Evolutionary conservation across 805 yeast species (phyloP), one percentile per base, ranked within the genome.

Genomic region (Teunomyces cretensis): DNA sequence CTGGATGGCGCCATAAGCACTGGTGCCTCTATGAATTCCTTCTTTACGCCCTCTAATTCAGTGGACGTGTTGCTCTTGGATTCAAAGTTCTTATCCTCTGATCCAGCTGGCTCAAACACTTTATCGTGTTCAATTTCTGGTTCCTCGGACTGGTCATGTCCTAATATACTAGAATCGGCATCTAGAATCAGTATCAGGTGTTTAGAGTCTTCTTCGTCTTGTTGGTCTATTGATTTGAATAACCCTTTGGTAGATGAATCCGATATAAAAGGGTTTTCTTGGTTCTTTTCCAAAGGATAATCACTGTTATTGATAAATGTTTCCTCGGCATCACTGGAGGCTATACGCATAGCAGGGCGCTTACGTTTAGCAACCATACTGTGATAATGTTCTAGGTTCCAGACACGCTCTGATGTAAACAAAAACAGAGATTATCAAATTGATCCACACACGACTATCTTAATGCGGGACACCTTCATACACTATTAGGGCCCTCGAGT

Each of bases 241-340:
- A 35, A 35, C 6, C 38, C 38, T 22, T 12, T n/a, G 8, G 38
- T 35, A 14, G 16, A 8, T 35, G 38, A 12, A 12, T 38, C 16
- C n/a, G 32, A 38, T 8, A 39, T 30, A 24, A 43, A 41, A 5
- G 44, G 41, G 12, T 45, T 44, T 14, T 35, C 41, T 13, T 40
- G 27, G n/a, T 44, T 44, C n/a, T 41, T 43, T 7, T 35, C 42
- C 3, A 41, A 19, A 17, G 26, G 30, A 41, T 61, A 63, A 43
- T 72, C 76, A 47, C 75, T 70, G 46, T 72, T 72, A 47, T 72
- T 72, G 33, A 72, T 57, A 44, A 72, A 72, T 1, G 73, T 60
- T 4, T 53, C 63, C 9, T 60, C 64, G 24, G 54, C 62, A 13
- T 51, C 52, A 26, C 55, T 49, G 39, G 49, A 26, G 31, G 33